phyloP scores from a whole-genome alignment of 2,329 filamentous ascomycete species.

The Venturia aucupariae region DNA sequence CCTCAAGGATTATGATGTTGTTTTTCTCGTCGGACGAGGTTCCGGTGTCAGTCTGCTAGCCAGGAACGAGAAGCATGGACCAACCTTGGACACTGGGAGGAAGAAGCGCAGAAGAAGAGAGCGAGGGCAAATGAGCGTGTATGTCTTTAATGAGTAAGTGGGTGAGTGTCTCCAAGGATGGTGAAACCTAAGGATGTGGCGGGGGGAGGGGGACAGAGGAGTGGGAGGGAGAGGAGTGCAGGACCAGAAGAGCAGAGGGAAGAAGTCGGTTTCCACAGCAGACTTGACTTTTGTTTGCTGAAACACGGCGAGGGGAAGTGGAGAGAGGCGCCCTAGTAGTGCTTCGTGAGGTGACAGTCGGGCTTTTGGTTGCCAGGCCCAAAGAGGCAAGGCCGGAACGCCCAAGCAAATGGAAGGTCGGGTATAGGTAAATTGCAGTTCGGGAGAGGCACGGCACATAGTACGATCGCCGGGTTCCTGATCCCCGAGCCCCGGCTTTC shows the following conservation, averaged over 20 bases:
- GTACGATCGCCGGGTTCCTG: not conserved
- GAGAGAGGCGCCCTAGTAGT: not conserved
- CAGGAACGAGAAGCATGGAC: constrained; percentile 2
- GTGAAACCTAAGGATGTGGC: not conserved
- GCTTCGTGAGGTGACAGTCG: not conserved
- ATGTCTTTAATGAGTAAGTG: not conserved
- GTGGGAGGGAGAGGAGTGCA: no score
- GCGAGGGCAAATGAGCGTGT: constrained; percentile 1
- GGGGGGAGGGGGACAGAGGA: not conserved
- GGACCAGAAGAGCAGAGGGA: not conserved
- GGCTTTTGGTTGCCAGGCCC: not conserved
- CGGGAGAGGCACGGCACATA: not conserved
- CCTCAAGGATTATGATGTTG: not conserved
- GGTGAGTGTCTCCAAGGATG: not conserved
- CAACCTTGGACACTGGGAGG: not conserved
- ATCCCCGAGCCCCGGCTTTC: no score
- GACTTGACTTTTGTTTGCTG: not conserved
- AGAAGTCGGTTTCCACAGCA: no score
- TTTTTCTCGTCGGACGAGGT: constrained; percentile 1
- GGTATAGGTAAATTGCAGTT: constrained; percentile 3
- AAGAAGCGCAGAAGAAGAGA: not conserved
- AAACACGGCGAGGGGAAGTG: not conserved
- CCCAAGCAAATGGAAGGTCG: not conserved
- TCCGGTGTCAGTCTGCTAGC: not conserved
- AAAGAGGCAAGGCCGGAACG: not conserved